phyloP scores from a whole-genome alignment of 805 yeast genomes.

The Starmerella vaccinii region DNA sequence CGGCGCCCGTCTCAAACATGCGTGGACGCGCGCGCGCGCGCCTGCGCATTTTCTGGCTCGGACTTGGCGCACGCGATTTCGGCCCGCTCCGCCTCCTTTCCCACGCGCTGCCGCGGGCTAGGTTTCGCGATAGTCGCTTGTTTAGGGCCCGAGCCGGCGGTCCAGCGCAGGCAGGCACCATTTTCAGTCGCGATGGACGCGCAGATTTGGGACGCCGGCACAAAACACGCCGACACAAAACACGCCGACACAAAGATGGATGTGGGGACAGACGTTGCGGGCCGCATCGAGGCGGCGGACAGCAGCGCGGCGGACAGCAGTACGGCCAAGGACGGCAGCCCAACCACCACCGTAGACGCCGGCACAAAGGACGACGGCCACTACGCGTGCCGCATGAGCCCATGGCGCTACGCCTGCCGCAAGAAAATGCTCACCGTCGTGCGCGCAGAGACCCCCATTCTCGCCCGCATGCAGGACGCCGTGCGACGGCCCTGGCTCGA shows the following conservation, averaged over 20 bases:
- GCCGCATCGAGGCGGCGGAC: too few relatives aligned
- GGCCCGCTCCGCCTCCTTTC: slow-evolving; percentile 3
- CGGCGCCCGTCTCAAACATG: background rate
- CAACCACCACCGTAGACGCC: too few relatives aligned
- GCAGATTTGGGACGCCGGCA: too few relatives aligned
- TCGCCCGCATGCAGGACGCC: slow-evolving; percentile 47
- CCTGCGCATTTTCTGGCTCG: too few relatives aligned
- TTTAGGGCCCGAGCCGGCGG: background rate
- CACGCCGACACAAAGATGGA: too few relatives aligned
- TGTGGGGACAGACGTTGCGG: too few relatives aligned
- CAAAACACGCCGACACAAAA: too few relatives aligned
- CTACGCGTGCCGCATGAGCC: slow-evolving; percentile 50
- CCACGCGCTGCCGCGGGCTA: background rate
- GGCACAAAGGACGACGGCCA: slow-evolving; percentile 62
- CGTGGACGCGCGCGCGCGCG: background rate
- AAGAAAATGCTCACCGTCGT: slow-evolving; percentile 45
- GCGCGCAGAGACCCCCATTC: slow-evolving; percentile 50
- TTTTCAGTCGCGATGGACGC: too few relatives aligned
- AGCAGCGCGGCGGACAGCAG: too few relatives aligned
- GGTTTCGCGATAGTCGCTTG: slow-evolving; percentile 2
- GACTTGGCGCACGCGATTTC: too few relatives aligned
- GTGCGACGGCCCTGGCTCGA: slow-evolving; percentile 47
- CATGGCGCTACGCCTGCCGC: slow-evolving; percentile 40
- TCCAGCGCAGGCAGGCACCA: too few relatives aligned
- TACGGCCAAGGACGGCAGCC: too few relatives aligned